Percentiles rank a stretch among this genome's conserved stretches.
Evolutionary conservation across 371 early-diverging fungal species (phyloP).

Genomic region (Rhizomucor pusillus): DNA sequence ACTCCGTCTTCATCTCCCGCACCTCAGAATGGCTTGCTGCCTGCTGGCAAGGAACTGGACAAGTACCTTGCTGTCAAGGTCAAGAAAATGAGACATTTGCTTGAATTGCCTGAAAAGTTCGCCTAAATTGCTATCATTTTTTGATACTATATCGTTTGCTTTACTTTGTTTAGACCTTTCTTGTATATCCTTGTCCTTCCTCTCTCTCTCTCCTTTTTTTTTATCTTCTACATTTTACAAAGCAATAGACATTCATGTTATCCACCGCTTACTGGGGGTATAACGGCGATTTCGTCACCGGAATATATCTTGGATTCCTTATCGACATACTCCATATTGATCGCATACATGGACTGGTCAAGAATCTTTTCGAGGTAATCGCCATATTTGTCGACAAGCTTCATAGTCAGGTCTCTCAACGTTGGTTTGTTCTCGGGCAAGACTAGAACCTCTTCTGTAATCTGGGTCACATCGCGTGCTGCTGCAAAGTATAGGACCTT

Average conservation of each 20-base stretch:
- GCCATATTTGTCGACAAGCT: conserved; percentile 39
- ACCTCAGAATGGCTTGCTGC: not conserved
- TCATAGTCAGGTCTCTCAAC: conserved; percentile 24
- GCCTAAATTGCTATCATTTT: not conserved
- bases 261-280: conserved; percentile 81
- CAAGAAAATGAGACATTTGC: conserved; percentile 84
- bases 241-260: conserved; percentile 13
- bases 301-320: conserved; percentile 40
- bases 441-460: conserved; percentile 37
- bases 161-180: not conserved
- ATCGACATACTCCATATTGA: conserved; percentile 70
- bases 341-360: conserved; percentile 56
- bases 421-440: conserved; percentile 23
- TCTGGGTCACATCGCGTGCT: conserved; percentile 53
- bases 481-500: conserved; percentile 64
- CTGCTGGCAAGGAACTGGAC: conserved; percentile 63
- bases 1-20: conserved; percentile 30
- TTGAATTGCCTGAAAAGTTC: conserved; percentile 62
- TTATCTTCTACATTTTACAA: not conserved
- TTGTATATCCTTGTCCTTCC: not conserved
- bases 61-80: conserved; percentile 83
- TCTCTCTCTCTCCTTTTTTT: not conserved
- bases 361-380: conserved; percentile 35
- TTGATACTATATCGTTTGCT: not conserved
- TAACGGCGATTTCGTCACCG: conserved; percentile 66